Evolutionary conservation across 768 basidiomycete species (phyloP), one percentile per base, ranked within the genome.

Genomic region (Phaeolepiota aurea): DNA sequence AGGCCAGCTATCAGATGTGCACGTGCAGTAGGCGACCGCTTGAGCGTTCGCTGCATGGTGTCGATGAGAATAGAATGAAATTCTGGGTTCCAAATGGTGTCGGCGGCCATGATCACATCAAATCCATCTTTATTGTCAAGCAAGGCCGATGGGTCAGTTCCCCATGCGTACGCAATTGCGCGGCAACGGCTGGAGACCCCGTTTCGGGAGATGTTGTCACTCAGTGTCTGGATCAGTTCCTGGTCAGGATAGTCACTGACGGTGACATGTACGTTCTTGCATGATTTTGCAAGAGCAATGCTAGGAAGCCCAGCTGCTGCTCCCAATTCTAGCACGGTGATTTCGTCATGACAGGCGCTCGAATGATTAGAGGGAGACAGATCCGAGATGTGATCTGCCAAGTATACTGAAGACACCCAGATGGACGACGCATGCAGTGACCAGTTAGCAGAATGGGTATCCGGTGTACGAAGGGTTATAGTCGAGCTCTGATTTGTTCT

Each of bases 11-110:
- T 69, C n/a, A 87, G 52, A 51, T 85, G 71, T 36, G 76, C 53
- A 7, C 82, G 72, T 20, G 84, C 62, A 28, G 61, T 45, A 1
- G 57, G 41, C 7, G 61, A 53, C 38, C 54, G 69, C 37, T 58
- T 63, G 22, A 87, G 64, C 13, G 73, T 73, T 44, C 48, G 42
- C 32, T 58, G 58, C 12, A 88, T 60, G 3, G 80, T 70, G 3
- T 67, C 54, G 25, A 84, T 57, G 40, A 86, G 77, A 7, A 68
- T 47, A 0, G 37, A 46, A 48, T 87, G 85, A 2, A 71, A 47
- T 16, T 77, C 75, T 3, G 79, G 57, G 51, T 87, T 83, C 87
- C 85, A 88, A 1, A 89, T 59, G 20, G 84, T 87, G 52, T 88
- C 87, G 10, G 85, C 79, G 0, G 84, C 82, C 16, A 87, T 45